phyloP scores from a whole-genome alignment of 805 yeast genomes.

The Priceomyces castillae region DNA sequence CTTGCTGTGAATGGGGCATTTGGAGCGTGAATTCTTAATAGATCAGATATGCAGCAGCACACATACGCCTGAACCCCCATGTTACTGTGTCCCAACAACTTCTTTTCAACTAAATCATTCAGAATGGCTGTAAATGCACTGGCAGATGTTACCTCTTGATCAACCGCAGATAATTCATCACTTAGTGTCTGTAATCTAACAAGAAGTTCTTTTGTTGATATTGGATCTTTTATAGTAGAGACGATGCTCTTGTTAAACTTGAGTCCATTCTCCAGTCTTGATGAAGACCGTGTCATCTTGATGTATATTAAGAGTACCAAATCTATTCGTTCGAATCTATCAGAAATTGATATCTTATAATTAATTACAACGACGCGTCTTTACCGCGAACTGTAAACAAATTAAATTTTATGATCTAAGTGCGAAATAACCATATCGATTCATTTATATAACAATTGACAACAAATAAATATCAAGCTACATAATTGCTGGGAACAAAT shows the following conservation, averaged over 20 bases:
- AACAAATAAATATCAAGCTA: slow-evolving; percentile 14
- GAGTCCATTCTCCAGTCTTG: slow-evolving; percentile 5
- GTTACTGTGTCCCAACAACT: slow-evolving; percentile 59
- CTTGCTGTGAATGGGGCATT: slow-evolving; percentile 79
- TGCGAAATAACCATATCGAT: not conserved
- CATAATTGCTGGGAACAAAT: slow-evolving; percentile 34
- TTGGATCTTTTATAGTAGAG: slow-evolving; percentile 54
- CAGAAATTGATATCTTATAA: no score
- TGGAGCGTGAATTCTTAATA: slow-evolving; percentile 78
- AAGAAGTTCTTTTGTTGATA: slow-evolving; percentile 61
- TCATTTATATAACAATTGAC: not conserved
- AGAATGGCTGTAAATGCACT: slow-evolving; percentile 41
- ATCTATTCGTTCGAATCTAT: no score
- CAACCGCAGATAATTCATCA: slow-evolving; percentile 59
- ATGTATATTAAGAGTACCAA: not conserved
- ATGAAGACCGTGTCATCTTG: slow-evolving; percentile 1
- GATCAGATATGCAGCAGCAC: slow-evolving; percentile 74
- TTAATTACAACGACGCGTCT: not conserved
- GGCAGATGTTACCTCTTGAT: slow-evolving; percentile 57
- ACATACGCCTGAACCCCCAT: slow-evolving; percentile 65
- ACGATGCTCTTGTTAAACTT: slow-evolving; percentile 48
- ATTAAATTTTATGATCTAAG: not conserved
- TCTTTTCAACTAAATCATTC: slow-evolving; percentile 53
- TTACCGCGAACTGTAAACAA: not conserved
- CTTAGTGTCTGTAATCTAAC: slow-evolving; percentile 55